Percentiles rank a stretch among this genome's conserved stretches.
Evolutionary conservation across 352 stramenopile species (phyloP).

Genomic region (Globisporangium paddicum): DNA sequence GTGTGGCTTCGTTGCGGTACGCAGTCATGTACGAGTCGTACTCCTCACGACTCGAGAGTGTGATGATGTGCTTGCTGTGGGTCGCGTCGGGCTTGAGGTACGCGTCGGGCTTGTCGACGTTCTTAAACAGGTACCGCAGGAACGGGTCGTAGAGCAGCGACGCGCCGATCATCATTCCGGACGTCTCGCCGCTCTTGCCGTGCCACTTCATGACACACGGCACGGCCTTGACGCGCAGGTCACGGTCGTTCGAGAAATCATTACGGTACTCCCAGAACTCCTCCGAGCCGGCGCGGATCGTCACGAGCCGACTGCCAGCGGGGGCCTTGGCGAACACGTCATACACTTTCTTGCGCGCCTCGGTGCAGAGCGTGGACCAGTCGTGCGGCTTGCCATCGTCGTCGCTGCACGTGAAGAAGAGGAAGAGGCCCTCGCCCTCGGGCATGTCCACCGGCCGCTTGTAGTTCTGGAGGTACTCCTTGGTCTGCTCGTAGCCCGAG

Average conservation of each 20-base stretch:
- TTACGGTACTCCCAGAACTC: constrained; percentile 53
- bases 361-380: constrained; percentile 43
- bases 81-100: constrained; percentile 32
- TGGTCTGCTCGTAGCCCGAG: constrained; percentile 40
- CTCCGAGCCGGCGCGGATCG: constrained; percentile 45
- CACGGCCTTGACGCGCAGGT: constrained; percentile 59
- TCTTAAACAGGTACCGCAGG: constrained; percentile 65
- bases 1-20: constrained; percentile 31
- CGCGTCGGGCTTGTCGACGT: constrained; percentile 36
- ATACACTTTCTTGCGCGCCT: constrained; percentile 44
- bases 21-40: constrained; percentile 31
- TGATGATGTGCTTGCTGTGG: constrained; percentile 51
- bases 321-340: constrained; percentile 52
- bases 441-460: constrained; percentile 12
- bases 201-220: constrained; percentile 64
- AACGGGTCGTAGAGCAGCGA: constrained; percentile 48
- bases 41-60: constrained; percentile 33
- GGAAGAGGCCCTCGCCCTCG: constrained; percentile 39
- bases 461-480: constrained; percentile 46
- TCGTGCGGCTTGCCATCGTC: constrained; percentile 33
- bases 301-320: constrained; percentile 46
- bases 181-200: constrained; percentile 41
- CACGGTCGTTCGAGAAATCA: constrained; percentile 45
- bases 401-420: constrained; percentile 69
- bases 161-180: constrained; percentile 42